Evolutionary conservation across 768 basidiomycete species (phyloP).

Genomic region (Macrolepiota albuminosa): DNA sequence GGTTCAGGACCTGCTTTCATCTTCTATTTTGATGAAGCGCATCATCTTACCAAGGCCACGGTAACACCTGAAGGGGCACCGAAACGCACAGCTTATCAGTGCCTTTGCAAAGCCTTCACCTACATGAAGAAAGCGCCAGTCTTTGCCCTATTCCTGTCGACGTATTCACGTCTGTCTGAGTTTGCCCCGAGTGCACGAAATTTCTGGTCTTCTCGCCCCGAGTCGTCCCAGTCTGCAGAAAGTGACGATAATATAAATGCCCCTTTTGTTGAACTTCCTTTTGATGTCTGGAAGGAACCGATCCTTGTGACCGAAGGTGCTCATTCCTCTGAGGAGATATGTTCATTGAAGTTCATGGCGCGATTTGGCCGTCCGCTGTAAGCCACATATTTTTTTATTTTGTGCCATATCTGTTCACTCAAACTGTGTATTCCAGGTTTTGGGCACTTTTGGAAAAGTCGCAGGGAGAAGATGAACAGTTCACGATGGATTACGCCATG

Average conservation of each 20-base stretch:
- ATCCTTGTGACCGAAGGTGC: neutral
- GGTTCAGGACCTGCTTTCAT: no score
- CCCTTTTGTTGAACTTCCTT: constrained; percentile 9
- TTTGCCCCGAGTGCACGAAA: no score
- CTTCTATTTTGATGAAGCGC: no score
- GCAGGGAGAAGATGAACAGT: no score
- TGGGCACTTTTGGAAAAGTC: neutral
- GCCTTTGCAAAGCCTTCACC: no score
- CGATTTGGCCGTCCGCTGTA: neutral
- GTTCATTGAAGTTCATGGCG: neutral
- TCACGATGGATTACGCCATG: neutral
- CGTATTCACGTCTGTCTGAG: no score
- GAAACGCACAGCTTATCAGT: no score
- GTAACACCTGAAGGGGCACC: no score
- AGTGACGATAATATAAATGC: neutral
- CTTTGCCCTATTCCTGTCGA: no score
- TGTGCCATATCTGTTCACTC: neutral
- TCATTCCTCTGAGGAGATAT: neutral
- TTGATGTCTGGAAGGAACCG: neutral
- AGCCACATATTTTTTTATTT: neutral
- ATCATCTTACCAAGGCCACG: no score
- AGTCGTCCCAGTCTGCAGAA: neutral
- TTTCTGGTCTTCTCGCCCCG: no score
- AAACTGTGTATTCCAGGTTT: neutral
- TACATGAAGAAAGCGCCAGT: no score